phyloP scores from a whole-genome alignment of 176 grass and related monocot species.

The Alopecurus myosuroides region DNA sequence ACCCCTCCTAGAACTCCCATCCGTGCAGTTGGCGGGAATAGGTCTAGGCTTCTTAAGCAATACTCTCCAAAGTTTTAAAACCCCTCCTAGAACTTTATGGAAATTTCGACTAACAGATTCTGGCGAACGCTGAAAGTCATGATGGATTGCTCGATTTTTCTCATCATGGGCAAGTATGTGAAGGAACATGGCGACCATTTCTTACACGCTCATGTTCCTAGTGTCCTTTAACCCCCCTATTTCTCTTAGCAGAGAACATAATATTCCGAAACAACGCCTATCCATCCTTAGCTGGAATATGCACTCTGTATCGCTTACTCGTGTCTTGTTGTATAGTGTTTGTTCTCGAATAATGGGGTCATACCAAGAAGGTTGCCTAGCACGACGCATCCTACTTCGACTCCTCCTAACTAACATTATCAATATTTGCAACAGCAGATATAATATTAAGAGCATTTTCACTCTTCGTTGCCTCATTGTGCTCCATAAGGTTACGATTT shows the following conservation, averaged over 20 bases:
- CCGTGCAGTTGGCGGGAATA: neutral
- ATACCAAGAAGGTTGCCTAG: slow-evolving; percentile 8
- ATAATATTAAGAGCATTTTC: neutral
- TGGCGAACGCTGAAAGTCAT: neutral
- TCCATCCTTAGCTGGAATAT: neutral
- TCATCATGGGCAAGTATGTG: neutral
- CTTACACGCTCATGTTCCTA: slow-evolving; percentile 2
- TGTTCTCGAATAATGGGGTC: neutral
- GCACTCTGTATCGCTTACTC: neutral
- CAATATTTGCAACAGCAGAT: neutral
- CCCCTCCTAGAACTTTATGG: neutral
- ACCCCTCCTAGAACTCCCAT: neutral
- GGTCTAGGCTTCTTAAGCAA: neutral
- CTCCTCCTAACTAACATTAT: neutral
- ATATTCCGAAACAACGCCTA: neutral
- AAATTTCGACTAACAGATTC: neutral
- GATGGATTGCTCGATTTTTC: slow-evolving; percentile 1
- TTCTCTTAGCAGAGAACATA: neutral
- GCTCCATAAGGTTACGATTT: neutral
- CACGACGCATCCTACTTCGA: neutral
- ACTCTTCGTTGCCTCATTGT: neutral
- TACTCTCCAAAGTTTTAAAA: neutral
- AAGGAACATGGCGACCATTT: neutral
- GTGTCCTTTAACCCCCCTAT: neutral
- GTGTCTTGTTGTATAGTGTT: neutral